Conservation (phyloP, 805 yeast species). For the Candida nanaspora region DNA sequence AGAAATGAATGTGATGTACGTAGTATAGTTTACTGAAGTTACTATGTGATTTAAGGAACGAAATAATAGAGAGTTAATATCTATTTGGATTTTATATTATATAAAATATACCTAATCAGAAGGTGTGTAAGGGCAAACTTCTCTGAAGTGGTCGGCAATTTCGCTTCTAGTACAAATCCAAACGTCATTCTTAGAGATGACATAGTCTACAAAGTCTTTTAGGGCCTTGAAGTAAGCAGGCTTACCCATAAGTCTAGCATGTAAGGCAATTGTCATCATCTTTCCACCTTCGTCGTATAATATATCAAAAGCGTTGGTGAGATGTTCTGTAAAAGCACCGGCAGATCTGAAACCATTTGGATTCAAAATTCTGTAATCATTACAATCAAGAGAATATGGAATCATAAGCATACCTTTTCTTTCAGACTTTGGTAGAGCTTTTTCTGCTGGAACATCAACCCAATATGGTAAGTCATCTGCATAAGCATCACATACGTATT, state of each 20-base stretch:
- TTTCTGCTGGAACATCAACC: slow-evolving; percentile 24
- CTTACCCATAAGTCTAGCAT: slow-evolving; percentile 29
- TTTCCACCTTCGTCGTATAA: slow-evolving; percentile 30
- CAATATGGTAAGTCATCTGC: slow-evolving; percentile 32
- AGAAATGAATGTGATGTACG: no score
- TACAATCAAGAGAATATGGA: slow-evolving; percentile 21
- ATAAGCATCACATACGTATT: slow-evolving; percentile 29
- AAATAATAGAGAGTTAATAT: no score
- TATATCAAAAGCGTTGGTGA: slow-evolving; percentile 29
- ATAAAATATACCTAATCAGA: no score
- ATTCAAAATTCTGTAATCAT: slow-evolving; percentile 18
- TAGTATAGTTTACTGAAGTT: no score
- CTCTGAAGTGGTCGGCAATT: slow-evolving; percentile 25
- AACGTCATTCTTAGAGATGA: slow-evolving; percentile 24
- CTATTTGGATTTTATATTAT: no score
- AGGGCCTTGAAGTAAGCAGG: slow-evolving; percentile 30
- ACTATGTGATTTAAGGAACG: no score
- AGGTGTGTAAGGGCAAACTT: slow-evolving; percentile 16
- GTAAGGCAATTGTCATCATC: slow-evolving; percentile 32
- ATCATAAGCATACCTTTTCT: slow-evolving; percentile 20
- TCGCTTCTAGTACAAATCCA: slow-evolving; percentile 32
- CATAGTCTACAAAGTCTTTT: slow-evolving; percentile 28
- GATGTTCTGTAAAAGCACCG: slow-evolving; percentile 22
- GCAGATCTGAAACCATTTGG: slow-evolving; percentile 22
- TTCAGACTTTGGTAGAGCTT: slow-evolving; percentile 9